These are phyloP conservation scores for Dactylonectria estremocensis DNA, from an alignment of 2,329 filamentous ascomycete species.

Conservation along the genomic window DNA sequence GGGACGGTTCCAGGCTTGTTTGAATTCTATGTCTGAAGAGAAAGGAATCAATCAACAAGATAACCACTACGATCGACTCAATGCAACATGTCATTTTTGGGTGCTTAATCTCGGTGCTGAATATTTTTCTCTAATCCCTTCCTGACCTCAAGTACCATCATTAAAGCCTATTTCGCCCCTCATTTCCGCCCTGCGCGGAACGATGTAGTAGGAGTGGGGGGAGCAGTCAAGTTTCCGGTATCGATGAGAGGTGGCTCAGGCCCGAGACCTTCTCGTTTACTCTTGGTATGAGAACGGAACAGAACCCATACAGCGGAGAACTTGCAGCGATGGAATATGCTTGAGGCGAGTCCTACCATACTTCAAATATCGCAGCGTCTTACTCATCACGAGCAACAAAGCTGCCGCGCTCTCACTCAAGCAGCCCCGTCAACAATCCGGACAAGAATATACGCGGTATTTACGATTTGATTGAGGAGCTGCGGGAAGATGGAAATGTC, in stretches of 20 bases:
- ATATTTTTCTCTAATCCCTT: no score
- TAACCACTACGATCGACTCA: no score
- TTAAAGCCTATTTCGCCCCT: no score
- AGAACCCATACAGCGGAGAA: conserved; percentile 39
- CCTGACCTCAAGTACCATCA: no score
- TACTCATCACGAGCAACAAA: conserved; percentile 36
- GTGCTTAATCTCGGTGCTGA: no score
- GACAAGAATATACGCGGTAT: conserved; percentile 40
- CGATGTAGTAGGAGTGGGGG: conserved; percentile 35
- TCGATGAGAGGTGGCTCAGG: conserved; percentile 12
- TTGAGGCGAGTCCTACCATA: conserved; percentile 24
- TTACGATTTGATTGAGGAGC: conserved; percentile 2
- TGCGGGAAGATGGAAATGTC: background rate
- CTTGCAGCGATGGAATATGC: conserved; percentile 36
- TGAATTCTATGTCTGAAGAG: no score
- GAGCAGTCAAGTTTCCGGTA: conserved; percentile 19
- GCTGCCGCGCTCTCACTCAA: conserved; percentile 18
- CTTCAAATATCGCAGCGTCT: conserved; percentile 20
- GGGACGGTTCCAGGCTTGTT: no score
- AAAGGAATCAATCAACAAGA: no score
- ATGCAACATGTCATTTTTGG: no score
- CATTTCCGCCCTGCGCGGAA: conserved; percentile 35
- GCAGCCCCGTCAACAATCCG: conserved; percentile 36
- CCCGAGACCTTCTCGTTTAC: conserved; percentile 37
- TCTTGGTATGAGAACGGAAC: conserved; percentile 34